A percentile compares a stretch with the other conserved stretches of the same genome.
Evolutionary conservation across 2,329 filamentous ascomycete species (phyloP).

Genomic region (Microdochium paspali): DNA sequence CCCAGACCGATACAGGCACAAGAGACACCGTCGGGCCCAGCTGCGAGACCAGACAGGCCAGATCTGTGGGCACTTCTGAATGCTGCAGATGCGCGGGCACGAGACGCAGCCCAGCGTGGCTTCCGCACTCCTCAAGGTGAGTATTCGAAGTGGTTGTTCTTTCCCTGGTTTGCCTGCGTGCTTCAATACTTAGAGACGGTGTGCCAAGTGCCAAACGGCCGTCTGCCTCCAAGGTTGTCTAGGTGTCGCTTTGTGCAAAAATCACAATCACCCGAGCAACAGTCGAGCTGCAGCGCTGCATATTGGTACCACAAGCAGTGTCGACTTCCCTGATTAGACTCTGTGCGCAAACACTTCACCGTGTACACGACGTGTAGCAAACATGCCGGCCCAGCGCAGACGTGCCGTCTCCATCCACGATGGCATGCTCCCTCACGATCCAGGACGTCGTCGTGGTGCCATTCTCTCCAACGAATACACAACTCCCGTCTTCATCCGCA

Average conservation of each 20-base stretch:
- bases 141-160: constrained; percentile 3
- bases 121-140: constrained; percentile 13
- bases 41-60: neutral
- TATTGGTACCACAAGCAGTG: too few species aligned
- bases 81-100: constrained; percentile 1
- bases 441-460: neutral
- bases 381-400: neutral
- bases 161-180: too few species aligned
- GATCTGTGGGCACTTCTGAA: constrained; percentile 3
- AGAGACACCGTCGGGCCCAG: neutral
- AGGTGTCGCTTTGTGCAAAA: too few species aligned
- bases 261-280: too few species aligned
- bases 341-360: neutral
- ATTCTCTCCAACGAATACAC: neutral
- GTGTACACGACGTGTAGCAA: neutral
- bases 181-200: too few species aligned
- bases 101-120: constrained; percentile 10
- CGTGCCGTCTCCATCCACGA: neutral
- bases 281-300: too few species aligned
- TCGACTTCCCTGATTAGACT: too few species aligned
- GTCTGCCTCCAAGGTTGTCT: too few species aligned
- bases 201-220: too few species aligned
- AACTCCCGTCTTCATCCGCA: neutral
- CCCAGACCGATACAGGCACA: neutral
- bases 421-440: neutral